These are phyloP conservation scores for Volvariella volvacea DNA, from an alignment of 1,284 basidiomycete genomes.

Conservation along the genomic window DNA sequence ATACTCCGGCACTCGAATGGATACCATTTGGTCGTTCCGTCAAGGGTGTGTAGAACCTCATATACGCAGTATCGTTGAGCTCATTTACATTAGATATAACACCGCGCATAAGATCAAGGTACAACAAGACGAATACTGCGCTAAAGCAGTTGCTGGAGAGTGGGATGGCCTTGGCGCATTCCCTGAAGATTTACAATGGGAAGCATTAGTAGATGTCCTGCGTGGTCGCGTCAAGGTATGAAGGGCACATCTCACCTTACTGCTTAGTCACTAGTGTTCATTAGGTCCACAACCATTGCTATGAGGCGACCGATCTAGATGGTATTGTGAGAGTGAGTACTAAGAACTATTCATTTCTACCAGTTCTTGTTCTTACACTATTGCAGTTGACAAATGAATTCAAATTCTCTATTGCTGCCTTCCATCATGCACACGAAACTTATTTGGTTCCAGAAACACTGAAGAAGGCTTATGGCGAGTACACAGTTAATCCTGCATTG, in stretches of 20 bases:
- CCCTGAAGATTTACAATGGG: conserved; percentile 78
- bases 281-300: conserved; percentile 76
- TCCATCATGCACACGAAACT: conserved; percentile 79
- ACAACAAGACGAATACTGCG: conserved; percentile 70
- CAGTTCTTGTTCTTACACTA: neutral
- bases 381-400: conserved; percentile 72
- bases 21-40: conserved; percentile 56
- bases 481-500: neutral
- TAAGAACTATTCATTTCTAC: neutral
- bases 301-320: conserved; percentile 76
- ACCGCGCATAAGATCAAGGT: conserved; percentile 70
- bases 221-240: conserved; percentile 69
- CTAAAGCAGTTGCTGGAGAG: conserved; percentile 44
- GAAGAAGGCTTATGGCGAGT: conserved; percentile 61
- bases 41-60: conserved; percentile 27
- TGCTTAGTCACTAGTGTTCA: conserved; percentile 5
- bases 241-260: neutral
- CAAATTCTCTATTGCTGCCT: conserved; percentile 66
- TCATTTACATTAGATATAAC: conserved; percentile 41
- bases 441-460: conserved; percentile 73
- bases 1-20: conserved; percentile 45
- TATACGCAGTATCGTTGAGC: neutral
- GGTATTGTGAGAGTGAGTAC: conserved; percentile 60
- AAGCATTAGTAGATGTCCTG: conserved; percentile 82
- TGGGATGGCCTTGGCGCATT: conserved; percentile 61